These are phyloP conservation scores for Colletotrichum paranaense DNA, from an alignment of 2,329 filamentous ascomycete species.

Conservation along the genomic window DNA sequence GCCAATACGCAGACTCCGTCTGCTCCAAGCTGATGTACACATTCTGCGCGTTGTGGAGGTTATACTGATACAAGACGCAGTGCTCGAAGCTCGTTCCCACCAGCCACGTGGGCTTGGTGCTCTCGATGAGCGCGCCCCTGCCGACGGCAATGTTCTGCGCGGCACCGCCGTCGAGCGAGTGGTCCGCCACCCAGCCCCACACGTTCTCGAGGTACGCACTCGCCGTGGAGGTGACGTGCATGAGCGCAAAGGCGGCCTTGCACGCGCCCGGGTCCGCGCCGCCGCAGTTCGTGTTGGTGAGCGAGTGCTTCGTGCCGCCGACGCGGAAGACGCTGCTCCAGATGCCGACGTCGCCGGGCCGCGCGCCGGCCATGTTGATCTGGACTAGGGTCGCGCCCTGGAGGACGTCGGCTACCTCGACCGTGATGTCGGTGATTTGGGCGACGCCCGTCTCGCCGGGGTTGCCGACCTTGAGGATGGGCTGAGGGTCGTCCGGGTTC, in stretches of 20 bases:
- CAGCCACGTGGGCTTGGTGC: conserved; percentile 62
- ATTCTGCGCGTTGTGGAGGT: conserved; percentile 56
- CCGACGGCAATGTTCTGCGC: conserved; percentile 55
- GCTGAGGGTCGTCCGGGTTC: conserved; percentile 53
- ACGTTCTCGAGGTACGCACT: conserved; percentile 65
- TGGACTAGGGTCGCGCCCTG: conserved; percentile 54
- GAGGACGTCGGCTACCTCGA: conserved; percentile 60
- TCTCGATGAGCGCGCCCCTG: conserved; percentile 59
- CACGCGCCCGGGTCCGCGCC: conserved; percentile 48
- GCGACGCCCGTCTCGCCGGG: conserved; percentile 60
- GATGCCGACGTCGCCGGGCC: conserved; percentile 61
- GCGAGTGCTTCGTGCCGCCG: conserved; percentile 55
- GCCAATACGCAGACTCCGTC: conserved; percentile 58
- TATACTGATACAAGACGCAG: conserved; percentile 63
- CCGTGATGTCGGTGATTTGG: conserved; percentile 63
- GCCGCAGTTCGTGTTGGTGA: conserved; percentile 51
- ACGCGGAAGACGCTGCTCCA: conserved; percentile 59
- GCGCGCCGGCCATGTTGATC: conserved; percentile 59
- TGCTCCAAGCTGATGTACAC: conserved; percentile 58
- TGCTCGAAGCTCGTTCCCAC: conserved; percentile 64
- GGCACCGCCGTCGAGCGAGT: conserved; percentile 60
- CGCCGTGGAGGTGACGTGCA: conserved; percentile 59
- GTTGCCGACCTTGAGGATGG: conserved; percentile 63
- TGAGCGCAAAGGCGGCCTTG: conserved; percentile 58
- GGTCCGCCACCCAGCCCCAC: conserved; percentile 61